Base-by-base conservation (phyloP, 441 rosid species). In the Eutrema salsugineum region DNA sequence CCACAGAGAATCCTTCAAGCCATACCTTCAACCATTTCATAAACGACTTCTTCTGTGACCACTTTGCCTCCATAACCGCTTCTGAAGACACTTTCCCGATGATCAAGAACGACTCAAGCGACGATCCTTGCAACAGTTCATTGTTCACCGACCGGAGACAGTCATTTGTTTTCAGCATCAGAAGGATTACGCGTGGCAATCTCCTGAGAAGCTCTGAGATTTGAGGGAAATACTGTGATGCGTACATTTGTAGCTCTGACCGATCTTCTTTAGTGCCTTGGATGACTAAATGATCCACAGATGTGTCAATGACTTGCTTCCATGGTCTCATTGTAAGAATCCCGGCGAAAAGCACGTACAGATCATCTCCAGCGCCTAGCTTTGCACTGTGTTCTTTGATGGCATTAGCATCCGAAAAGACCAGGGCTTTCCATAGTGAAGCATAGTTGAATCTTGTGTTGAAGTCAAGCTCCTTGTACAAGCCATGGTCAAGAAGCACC, bases 271-370 rank as follows among this genome's bases (percentile, higher is more conserved):
- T 86, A 33, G 78, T 81, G 77, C 95, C 97, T 71, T 83, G 73
- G 70, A 94, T 86, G 72, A 91, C 97, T 80, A 94, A 81, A 83
- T 94, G 99, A 76, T 91, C 97, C 65, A 86, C 84, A 12, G 97
- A 78, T 19, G 81, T 78, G 77, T 91, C 89, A 38, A 89, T 70
- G 65, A 94, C 97, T 84, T 87, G 88, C 46, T 90, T 85, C 97
- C 99, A 91, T n/a, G 99, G 97, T 53, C 90, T 86, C 97, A 91
- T 90, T 32, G 99, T 94, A 69, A 94, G 90, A 73, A 94, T 81
- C 56, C 97, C 97, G 0, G 97, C 99, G 73, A 94, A 94, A 10
- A 94, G 78, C 1, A 79, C 89, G 77, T 86, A 90, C 30, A 94
- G 85, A 76, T 94, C 97, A 51, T 91, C 97, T 51, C 99, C 99